These are phyloP conservation scores for Pseudozyma thailandica DNA, from an alignment of 1,284 basidiomycete genomes.

Conservation along the genomic window DNA sequence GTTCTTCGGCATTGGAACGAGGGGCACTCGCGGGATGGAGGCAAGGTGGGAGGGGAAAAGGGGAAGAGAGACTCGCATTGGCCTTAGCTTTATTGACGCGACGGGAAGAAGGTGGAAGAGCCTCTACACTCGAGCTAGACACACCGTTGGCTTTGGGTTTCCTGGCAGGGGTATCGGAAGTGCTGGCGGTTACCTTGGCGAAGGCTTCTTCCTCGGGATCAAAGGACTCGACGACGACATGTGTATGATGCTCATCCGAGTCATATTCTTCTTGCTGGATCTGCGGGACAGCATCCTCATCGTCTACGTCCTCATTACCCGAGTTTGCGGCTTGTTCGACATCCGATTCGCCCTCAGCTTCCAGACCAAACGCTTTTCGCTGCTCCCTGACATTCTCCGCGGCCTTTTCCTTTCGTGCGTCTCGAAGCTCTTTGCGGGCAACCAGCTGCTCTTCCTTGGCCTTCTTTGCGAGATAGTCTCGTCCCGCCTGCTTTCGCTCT, in stretches of 20 bases:
- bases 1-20: background rate
- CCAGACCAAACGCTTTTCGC: constrained; percentile 50
- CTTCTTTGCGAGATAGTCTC: constrained; percentile 52
- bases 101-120: constrained; percentile 52
- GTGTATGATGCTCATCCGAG: constrained; percentile 48
- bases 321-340: constrained; percentile 25
- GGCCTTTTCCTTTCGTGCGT: constrained; percentile 55
- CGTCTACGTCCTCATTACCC: constrained; percentile 26
- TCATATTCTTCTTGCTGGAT: constrained; percentile 45
- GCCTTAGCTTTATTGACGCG: constrained; percentile 56
- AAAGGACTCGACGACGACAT: constrained; percentile 47
- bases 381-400: constrained; percentile 62
- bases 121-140: constrained; percentile 40
- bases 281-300: constrained; percentile 22
- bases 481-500: constrained; percentile 59
- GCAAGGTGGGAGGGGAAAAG: background rate
- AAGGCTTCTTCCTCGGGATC: constrained; percentile 51
- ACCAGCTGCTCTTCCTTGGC: constrained; percentile 51
- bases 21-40: background rate
- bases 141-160: constrained; percentile 29
- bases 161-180: constrained; percentile 7
- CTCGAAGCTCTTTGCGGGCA: constrained; percentile 39
- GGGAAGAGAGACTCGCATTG: constrained; percentile 53
- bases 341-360: constrained; percentile 53
- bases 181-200: constrained; percentile 24